A percentile compares a stretch with the other conserved stretches of the same genome.
phyloP scores from a whole-genome alignment of 768 basidiomycete species.

The Postia placenta region DNA sequence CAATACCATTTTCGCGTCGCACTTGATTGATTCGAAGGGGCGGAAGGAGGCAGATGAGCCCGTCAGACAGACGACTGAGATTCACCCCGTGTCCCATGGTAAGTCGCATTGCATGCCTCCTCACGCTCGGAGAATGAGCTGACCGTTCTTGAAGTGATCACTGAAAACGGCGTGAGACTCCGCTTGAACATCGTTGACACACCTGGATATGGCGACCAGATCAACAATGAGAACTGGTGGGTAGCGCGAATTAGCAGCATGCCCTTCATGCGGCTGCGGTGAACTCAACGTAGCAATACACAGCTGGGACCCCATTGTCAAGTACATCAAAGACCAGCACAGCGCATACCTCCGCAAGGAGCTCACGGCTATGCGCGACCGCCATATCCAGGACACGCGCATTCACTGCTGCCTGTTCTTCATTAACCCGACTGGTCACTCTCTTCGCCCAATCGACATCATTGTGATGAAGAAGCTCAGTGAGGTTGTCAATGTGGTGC shows the following conservation, averaged over 20 bases:
- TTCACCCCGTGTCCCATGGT: conserved; percentile 94
- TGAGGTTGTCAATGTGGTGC: conserved; percentile 98
- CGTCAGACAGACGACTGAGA: conserved; percentile 94
- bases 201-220: conserved; percentile 95
- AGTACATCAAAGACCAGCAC: conserved; percentile 99
- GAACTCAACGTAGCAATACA: background rate
- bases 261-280: no score
- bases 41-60: conserved; percentile 83
- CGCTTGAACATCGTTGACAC: conserved; percentile 98
- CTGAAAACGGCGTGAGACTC: conserved; percentile 92
- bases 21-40: conserved; percentile 97
- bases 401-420: conserved; percentile 99
- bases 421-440: conserved; percentile 98
- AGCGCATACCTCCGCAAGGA: conserved; percentile 98
- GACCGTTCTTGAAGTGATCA: conserved; percentile 58
- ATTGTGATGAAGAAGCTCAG: conserved; percentile 99
- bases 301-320: conserved; percentile 98
- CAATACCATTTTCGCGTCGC: conserved; percentile 98
- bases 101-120: conserved; percentile 2
- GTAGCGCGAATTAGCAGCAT: conserved; percentile 18
- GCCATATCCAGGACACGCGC: conserved; percentile 96
- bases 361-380: conserved; percentile 96
- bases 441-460: conserved; percentile 92
- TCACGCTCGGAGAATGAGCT: background rate
- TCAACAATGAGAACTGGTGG: conserved; percentile 98